Base-by-base conservation (phyloP, 345 rosid genomes). In the Abelmoschus esculentus region DNA sequence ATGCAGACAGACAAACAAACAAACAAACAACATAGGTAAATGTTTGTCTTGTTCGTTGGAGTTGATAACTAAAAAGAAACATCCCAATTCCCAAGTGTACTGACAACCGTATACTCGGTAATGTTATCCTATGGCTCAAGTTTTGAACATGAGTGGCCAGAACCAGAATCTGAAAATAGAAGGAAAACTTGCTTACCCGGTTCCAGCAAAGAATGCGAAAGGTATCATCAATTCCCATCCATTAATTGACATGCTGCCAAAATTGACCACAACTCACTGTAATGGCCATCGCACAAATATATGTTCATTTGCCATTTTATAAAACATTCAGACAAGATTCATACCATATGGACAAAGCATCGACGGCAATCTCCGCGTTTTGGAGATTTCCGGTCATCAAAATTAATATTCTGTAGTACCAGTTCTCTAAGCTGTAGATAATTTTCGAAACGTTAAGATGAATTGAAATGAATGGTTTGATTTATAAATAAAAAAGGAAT, bases 181-280 rank as follows among this genome's bases (percentile, higher is more conserved):
- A 7, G 1, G 9, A 12, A 55, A 12, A 22, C 8, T 2, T 55
- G 0, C 55, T 50, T 86, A 93, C 97, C 98, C 97, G 63, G 85
- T 82, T n/a, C 78, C 97, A 31, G 96, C 98, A 65, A 91, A 86
- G 87, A 93, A 93, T 1, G 96, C 92, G 0, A 93, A 14, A 34
- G 97, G 96, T 67, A 93, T 93, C 98, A 86, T 91, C 95, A 93
- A 3, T 65, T 89, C 95, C 97, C 93, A 91, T 0, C 88, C 95
- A 70, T 93, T 93, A 5, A 93, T 85, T 0, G 87, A 3, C 96
- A 93, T 89, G 79, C 97, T 93, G 87, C 75, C 70, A 73, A 69
- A 38, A 9, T 31, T 50, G 55, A 40, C 44, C 44, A 40, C 44
- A 40, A 40, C 7, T 36, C 40, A 36, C 7, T 36, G 6, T 36